A percentile compares a stretch with the other conserved stretches of the same genome.
These are phyloP conservation scores for Sphaerulina populicola DNA, from an alignment of 2,329 filamentous ascomycete species.

Conservation along the genomic window DNA sequence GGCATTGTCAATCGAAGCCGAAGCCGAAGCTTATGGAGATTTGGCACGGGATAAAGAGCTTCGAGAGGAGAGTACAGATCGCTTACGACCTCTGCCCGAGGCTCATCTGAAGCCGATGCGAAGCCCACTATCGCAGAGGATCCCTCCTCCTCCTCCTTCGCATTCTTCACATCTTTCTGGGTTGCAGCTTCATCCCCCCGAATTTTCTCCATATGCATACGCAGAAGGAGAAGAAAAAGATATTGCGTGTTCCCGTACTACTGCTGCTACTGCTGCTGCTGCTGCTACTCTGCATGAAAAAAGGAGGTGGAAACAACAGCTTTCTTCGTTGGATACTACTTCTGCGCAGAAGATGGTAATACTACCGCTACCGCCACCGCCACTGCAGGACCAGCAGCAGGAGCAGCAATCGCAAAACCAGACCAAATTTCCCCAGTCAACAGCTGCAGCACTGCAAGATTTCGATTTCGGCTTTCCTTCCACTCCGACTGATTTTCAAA, in stretches of 20 bases:
- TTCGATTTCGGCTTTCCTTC: constrained; percentile 61
- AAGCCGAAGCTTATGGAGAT: constrained; percentile 71
- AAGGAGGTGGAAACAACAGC: too few relatives aligned
- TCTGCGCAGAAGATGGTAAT: constrained; percentile 15
- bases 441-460: constrained; percentile 14
- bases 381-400: constrained; percentile 37
- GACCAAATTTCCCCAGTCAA: constrained; percentile 36
- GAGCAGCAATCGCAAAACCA: constrained; percentile 36
- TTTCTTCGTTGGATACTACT: too few relatives aligned
- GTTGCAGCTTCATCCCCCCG: not conserved
- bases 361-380: constrained; percentile 37
- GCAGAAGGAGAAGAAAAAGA: too few relatives aligned
- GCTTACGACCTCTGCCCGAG: constrained; percentile 69
- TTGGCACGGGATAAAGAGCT: constrained; percentile 70
- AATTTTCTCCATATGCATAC: not conserved
- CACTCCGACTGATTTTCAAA: constrained; percentile 80
- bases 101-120: constrained; percentile 34
- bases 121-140: constrained; percentile 18
- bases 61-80: constrained; percentile 73
- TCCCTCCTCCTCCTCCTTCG: too few relatives aligned
- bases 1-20: constrained; percentile 53
- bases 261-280: too few relatives aligned
- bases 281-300: too few relatives aligned
- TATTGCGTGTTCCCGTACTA: too few relatives aligned
- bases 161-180: not conserved